These are phyloP conservation scores for Lupinus albus DNA, from an alignment of 306 rosid species.

Conservation along the genomic window DNA sequence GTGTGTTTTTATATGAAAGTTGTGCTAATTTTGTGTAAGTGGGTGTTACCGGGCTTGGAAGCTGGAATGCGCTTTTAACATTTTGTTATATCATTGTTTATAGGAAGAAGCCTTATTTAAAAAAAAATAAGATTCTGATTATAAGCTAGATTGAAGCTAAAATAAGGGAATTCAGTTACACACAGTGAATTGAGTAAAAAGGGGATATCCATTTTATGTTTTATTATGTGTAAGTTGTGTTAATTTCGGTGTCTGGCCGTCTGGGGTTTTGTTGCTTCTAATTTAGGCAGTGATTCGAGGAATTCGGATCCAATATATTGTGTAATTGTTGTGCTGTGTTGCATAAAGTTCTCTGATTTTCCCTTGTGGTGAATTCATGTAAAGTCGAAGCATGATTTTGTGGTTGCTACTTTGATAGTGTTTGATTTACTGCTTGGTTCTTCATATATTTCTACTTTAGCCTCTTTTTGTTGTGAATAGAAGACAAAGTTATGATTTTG, in stretches of 20 bases:
- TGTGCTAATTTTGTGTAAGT: neutral
- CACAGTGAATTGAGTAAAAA: too few species aligned
- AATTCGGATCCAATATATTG: neutral
- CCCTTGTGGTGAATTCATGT: neutral
- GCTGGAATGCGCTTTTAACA: too few species aligned
- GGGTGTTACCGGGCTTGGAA: too few species aligned
- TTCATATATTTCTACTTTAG: neutral
- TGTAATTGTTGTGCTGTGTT: neutral
- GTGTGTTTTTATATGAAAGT: neutral
- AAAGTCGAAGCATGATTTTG: neutral
- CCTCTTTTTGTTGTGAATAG: neutral
- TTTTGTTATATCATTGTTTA: too few species aligned
- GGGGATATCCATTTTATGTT: too few species aligned
- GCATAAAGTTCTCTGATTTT: neutral
- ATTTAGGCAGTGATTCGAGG: neutral
- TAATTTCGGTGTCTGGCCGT: neutral
- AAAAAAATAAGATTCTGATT: too few species aligned
- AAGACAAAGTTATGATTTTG: neutral
- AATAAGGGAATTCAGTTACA: too few species aligned
- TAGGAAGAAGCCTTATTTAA: too few species aligned
- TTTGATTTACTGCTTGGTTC: neutral
- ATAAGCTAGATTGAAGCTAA: too few species aligned
- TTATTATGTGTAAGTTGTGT: neutral
- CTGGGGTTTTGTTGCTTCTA: neutral
- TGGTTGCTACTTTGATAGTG: neutral